Conservation (phyloP, 768 basidiomycete species). For the Russula vinacea region DNA sequence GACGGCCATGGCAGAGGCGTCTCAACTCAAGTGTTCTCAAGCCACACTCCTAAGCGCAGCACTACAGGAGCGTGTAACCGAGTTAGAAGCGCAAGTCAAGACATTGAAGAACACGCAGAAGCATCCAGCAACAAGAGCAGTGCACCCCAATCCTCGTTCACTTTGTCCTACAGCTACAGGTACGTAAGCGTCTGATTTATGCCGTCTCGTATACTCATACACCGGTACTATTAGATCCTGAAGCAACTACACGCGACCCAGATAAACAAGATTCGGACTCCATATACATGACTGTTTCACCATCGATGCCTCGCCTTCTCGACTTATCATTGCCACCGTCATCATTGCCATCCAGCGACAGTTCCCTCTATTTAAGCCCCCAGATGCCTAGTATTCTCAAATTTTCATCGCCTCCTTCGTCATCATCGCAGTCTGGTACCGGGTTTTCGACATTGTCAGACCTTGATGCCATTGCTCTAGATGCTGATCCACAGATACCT, state of each 20-base stretch:
- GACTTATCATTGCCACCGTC: neutral
- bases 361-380: neutral
- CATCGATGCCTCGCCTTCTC: neutral
- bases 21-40: conserved; percentile 2
- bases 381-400: too few relatives aligned
- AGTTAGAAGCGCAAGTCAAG: conserved; percentile 14
- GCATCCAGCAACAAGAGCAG: neutral
- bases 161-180: neutral
- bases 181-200: neutral
- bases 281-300: conserved; percentile 8
- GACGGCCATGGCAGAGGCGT: neutral
- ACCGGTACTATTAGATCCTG: neutral
- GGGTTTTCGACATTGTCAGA: neutral
- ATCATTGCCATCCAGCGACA: neutral
- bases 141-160: neutral
- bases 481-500: neutral
- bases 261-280: neutral
- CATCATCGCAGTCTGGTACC: too few relatives aligned
- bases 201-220: neutral
- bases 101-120: neutral
- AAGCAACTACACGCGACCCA: neutral
- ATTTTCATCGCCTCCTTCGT: too few relatives aligned
- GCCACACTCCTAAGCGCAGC: neutral
- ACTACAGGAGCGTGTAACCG: conserved; percentile 1
- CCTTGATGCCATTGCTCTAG: neutral